Conservation (phyloP, 164 flowering plant species). For the Liriodendron chinense region DNA sequence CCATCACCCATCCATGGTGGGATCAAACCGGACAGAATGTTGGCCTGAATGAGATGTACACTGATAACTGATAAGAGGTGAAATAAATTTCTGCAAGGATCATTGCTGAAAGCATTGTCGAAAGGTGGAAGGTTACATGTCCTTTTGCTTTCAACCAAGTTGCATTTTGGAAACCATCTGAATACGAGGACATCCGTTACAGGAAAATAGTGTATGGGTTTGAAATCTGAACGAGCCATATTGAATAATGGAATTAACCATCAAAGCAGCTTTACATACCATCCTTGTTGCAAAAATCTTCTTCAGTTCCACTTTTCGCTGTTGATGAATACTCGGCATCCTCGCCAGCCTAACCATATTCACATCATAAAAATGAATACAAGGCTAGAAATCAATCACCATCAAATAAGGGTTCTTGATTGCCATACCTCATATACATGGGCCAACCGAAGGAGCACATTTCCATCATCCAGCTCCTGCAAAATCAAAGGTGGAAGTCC, state of each 20-base stretch:
- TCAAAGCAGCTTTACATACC: constrained; percentile 27
- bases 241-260: neutral
- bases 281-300: constrained; percentile 54
- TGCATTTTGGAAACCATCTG: neutral
- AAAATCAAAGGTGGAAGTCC: constrained; percentile 12
- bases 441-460: constrained; percentile 69
- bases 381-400: neutral
- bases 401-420: neutral
- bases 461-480: constrained; percentile 73
- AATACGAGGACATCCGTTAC: neutral
- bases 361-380: constrained; percentile 6
- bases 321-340: constrained; percentile 50
- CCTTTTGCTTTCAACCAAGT: neutral
- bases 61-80: too few relatives aligned
- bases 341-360: constrained; percentile 54
- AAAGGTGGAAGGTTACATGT: too few relatives aligned
- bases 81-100: too few relatives aligned
- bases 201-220: neutral
- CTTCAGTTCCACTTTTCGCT: constrained; percentile 72
- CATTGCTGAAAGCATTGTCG: too few relatives aligned
- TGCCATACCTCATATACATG: constrained; percentile 72
- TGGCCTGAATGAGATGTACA: too few relatives aligned
- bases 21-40: too few relatives aligned
- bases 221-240: neutral
- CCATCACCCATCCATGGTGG: too few relatives aligned